Conservation (phyloP, 345 rosid species). For the Nasturtium officinale region DNA sequence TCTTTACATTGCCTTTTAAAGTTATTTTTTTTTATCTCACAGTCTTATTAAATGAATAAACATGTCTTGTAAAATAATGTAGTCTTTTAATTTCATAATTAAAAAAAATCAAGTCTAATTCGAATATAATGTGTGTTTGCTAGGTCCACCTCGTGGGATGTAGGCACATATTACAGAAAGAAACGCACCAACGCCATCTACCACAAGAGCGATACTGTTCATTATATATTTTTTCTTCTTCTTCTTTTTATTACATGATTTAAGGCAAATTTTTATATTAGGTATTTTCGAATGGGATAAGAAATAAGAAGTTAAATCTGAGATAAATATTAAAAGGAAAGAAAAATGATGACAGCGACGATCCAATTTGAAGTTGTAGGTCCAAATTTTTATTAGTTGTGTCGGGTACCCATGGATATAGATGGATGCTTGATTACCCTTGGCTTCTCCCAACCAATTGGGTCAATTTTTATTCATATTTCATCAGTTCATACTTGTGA, state of each 20-base stretch:
- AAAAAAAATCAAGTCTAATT: neutral
- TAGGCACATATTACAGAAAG: conserved; percentile 40
- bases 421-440: conserved; percentile 34
- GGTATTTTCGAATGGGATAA: neutral
- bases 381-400: conserved; percentile 41
- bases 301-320: conserved; percentile 10
- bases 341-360: conserved; percentile 42
- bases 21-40: neutral
- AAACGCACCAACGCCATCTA: conserved; percentile 40
- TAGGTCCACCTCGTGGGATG: conserved; percentile 41
- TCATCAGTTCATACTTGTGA: neutral
- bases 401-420: conserved; percentile 43
- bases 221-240: too few species aligned
- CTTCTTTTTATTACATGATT: conserved; percentile 18
- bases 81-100: conserved; percentile 18
- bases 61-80: conserved; percentile 6
- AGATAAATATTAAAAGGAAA: conserved; percentile 11
- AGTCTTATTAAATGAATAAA: neutral
- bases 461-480: conserved; percentile 23
- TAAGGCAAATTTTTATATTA: conserved; percentile 20
- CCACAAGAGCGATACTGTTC: conserved; percentile 35
- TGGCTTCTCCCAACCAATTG: conserved; percentile 40
- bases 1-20: neutral
- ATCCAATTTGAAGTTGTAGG: conserved; percentile 41
- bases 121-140: conserved; percentile 25